Base-by-base conservation (phyloP, 306 rosid genomes). In the Alnus glutinosa region DNA sequence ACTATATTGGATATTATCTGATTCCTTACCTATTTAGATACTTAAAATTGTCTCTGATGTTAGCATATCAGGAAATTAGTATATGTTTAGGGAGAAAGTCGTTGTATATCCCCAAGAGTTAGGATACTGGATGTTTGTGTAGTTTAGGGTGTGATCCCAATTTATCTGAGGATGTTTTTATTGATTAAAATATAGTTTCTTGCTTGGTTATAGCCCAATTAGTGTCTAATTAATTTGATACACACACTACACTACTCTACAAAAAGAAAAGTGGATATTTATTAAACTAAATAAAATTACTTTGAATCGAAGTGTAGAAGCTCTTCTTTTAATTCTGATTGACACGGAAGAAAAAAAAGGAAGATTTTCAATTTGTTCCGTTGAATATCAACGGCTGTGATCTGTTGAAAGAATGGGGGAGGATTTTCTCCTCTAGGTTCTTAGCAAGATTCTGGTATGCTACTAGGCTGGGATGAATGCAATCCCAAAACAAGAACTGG, bases 401-500 rank as follows among this genome's bases (percentile, higher is more conserved):
- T 57, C 34, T 48, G 76, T 58, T 2, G 18, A 2, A n/a, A n/a
- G 36, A 34, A 85, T 50, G 14, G 89, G 89, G 78, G 14, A 83
- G 58, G 23, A 83, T 83, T 52, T 79, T 70, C 23, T 48, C 59
- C 77, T 69, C 88, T 12, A 88, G 0, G 77, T 79, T 57, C 37
- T 80, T 66, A 0, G 88, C 70, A 58, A 91, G 2, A 54, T 70
- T 50, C 36, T 63, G 18, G 74, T 87, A 73, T 23, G 86, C 42
- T 76, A 79, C 82, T 85, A 88, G 83, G 7, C 76, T 87, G 3
- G 90, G 90, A 82, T 93, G 97, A 5, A 85, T 14, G 78, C 89
- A 76, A 42, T 89, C 97, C 93, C 97, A 89, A 54, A 91, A 93
- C 75, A 88, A 37, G 68, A 78, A 88, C 67, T 86, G 71, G 64